Evolutionary conservation across 495 filamentous ascomycete genomes (phyloP).

Genomic region (Neurospora africana): DNA sequence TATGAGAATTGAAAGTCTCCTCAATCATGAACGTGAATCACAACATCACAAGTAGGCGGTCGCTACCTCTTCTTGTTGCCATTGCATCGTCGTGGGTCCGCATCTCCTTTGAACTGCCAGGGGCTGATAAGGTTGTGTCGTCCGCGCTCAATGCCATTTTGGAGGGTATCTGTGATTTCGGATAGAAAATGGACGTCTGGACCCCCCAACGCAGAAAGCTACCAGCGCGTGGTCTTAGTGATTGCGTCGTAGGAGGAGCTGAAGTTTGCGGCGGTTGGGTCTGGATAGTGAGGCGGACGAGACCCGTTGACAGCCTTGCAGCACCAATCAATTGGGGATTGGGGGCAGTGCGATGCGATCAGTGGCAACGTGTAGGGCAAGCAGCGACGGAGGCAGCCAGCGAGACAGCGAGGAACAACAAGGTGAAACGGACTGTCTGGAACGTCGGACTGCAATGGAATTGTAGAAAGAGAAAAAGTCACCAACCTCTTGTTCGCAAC

Average conservation of each 20-base stretch:
- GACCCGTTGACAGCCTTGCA: not conserved
- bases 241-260: not conserved
- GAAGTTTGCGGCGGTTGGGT: not conserved
- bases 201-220: not conserved
- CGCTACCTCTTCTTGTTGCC: constrained; percentile 45
- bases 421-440: not conserved
- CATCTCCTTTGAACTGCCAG: constrained; percentile 33
- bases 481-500: not conserved
- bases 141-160: constrained; percentile 30
- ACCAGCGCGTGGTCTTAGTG: not conserved
- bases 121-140: constrained; percentile 24
- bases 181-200: not conserved
- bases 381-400: not conserved
- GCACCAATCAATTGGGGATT: not conserved
- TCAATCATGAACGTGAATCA: constrained; percentile 51
- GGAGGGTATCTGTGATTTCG: not conserved
- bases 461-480: not conserved
- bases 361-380: not conserved
- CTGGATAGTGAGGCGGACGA: not conserved
- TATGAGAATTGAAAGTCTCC: constrained; percentile 47
- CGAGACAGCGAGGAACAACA: not conserved
- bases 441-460: not conserved
- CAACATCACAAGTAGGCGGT: constrained; percentile 51
- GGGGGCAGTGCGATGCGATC: not conserved
- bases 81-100: constrained; percentile 31